These are phyloP conservation scores for Fusarium sp. DNA, from an alignment of 2,329 filamentous ascomycete species.

Conservation along the genomic window DNA sequence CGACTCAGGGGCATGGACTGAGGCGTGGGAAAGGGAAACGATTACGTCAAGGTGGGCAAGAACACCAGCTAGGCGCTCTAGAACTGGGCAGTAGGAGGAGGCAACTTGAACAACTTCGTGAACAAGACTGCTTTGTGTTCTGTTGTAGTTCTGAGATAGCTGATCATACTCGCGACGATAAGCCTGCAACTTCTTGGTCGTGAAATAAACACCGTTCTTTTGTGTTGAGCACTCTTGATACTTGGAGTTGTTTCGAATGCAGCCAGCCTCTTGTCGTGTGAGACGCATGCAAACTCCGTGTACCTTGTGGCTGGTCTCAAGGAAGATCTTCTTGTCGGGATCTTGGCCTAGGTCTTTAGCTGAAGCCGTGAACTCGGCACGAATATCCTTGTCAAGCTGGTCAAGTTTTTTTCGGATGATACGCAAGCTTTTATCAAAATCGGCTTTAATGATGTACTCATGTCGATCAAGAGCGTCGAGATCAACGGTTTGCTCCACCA, in stretches of 20 bases:
- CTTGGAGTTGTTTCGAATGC: constrained; percentile 88
- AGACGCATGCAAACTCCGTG: constrained; percentile 97
- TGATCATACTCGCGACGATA: constrained; percentile 93
- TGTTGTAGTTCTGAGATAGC: constrained; percentile 92
- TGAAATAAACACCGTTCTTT: constrained; percentile 99
- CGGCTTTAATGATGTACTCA: constrained; percentile 98
- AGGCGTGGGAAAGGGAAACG: constrained; percentile 90
- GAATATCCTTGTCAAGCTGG: constrained; percentile 83
- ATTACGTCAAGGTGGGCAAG: constrained; percentile 96
- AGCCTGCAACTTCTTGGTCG: constrained; percentile 81
- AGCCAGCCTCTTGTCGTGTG: constrained; percentile 88
- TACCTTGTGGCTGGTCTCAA: constrained; percentile 89
- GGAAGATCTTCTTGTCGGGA: constrained; percentile 97
- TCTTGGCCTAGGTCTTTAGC: constrained; percentile 88
- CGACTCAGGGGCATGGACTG: constrained; percentile 89
- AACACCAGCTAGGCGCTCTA: constrained; percentile 88
- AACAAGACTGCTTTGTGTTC: constrained; percentile 90
- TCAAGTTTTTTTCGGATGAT: constrained; percentile 94
- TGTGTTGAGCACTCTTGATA: constrained; percentile 98
- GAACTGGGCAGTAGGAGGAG: constrained; percentile 90
- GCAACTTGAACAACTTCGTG: constrained; percentile 93
- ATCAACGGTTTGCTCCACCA: constrained; percentile 98
- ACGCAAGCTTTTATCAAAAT: constrained; percentile 89
- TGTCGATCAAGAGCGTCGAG: constrained; percentile 95
- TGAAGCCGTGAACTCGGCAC: constrained; percentile 79